Conservation (phyloP, 1,284 basidiomycete genomes). For the Ceratorhiza oryzae-sativae region DNA sequence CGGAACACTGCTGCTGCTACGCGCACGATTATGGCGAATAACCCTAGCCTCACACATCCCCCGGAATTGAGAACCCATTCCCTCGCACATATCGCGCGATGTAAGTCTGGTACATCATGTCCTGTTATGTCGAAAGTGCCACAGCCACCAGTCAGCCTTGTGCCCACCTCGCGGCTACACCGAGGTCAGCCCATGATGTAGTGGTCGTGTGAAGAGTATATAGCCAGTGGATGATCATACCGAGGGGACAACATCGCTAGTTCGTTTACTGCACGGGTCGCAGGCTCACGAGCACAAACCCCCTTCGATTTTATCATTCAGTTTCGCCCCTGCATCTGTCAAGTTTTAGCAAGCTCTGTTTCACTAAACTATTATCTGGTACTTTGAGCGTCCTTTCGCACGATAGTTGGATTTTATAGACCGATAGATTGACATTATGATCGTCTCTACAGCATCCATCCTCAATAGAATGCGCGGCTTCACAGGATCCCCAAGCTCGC, state of each 20-base stretch:
- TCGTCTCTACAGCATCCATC: background rate
- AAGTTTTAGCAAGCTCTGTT: slow-evolving; percentile 1
- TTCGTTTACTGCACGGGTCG: slow-evolving; percentile 16
- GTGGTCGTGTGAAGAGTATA: background rate
- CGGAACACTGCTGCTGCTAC: slow-evolving; percentile 2
- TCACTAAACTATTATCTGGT: background rate
- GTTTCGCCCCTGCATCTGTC: background rate
- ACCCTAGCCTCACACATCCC: slow-evolving; percentile 12
- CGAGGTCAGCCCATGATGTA: slow-evolving; percentile 15
- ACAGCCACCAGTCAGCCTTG: slow-evolving; percentile 32
- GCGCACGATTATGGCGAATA: background rate
- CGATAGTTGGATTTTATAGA: background rate
- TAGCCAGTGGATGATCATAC: background rate
- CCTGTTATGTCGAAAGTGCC: slow-evolving; percentile 3
- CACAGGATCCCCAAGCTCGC: background rate
- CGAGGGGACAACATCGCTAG: slow-evolving; percentile 8
- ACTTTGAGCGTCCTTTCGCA: background rate
- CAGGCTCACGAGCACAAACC: slow-evolving; percentile 17
- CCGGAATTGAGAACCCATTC: slow-evolving; percentile 1
- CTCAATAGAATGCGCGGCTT: background rate
- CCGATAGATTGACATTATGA: slow-evolving; percentile 19
- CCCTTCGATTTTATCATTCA: slow-evolving; percentile 3
- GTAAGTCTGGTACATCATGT: background rate
- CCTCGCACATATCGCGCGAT: slow-evolving; percentile 24
- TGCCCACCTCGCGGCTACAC: background rate